A percentile compares a stretch with the other conserved stretches of the same genome.
These are phyloP conservation scores for Colletotrichum endophyticum DNA, from an alignment of 2,329 filamentous ascomycete species.

Conservation along the genomic window DNA sequence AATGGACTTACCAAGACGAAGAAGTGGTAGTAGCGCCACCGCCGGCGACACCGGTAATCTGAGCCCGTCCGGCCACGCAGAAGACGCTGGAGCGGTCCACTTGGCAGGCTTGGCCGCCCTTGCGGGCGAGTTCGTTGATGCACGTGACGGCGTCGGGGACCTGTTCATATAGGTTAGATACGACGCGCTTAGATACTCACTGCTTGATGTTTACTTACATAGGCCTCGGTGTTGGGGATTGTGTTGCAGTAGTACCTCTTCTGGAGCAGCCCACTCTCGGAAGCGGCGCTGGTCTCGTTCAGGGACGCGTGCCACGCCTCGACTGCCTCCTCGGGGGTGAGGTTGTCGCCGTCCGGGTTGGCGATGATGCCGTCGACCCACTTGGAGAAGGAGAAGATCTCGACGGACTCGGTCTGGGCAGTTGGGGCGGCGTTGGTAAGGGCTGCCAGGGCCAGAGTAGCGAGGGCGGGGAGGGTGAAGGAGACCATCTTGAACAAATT, in stretches of 20 bases:
- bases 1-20: constrained; percentile 6
- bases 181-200: not conserved
- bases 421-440: not conserved
- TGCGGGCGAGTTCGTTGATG: constrained; percentile 13
- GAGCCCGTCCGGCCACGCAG: not conserved
- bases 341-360: constrained; percentile 11
- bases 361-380: constrained; percentile 18
- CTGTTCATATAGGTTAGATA: not conserved
- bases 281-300: not conserved
- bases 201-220: not conserved
- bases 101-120: not conserved
- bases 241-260: constrained; percentile 7
- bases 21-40: not conserved
- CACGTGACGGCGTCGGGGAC: constrained; percentile 12
- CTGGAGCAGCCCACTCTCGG: not conserved
- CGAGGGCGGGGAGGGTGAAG: not conserved
- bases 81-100: not conserved
- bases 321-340: constrained; percentile 8
- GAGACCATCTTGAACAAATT: not conserved
- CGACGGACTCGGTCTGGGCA: not conserved
- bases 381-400: constrained; percentile 10
- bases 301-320: not conserved
- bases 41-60: not conserved
- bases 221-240: not conserved
- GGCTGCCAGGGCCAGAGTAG: not conserved